Evolutionary conservation across 139 green algal genomes (phyloP).

Genomic region (Haematococcus lacustris): DNA sequence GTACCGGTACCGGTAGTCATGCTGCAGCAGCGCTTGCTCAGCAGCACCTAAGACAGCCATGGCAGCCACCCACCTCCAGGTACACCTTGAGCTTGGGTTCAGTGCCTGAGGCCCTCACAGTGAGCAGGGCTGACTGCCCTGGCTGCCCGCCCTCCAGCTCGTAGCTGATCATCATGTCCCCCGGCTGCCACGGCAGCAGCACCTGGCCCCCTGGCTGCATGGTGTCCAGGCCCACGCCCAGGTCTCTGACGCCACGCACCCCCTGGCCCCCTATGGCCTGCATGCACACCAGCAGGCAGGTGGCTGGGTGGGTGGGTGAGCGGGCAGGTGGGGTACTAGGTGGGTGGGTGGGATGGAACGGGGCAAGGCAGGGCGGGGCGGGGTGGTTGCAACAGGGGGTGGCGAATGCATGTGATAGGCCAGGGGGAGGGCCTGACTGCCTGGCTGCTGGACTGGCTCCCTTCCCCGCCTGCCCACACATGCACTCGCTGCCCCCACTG

Average conservation of each 20-base stretch:
- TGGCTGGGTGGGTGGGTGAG: too few relatives aligned
- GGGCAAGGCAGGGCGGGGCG: not conserved
- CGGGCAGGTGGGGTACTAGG: too few relatives aligned
- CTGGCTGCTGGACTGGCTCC: not conserved
- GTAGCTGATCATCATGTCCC: conserved; percentile 71
- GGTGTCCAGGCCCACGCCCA: conserved; percentile 61
- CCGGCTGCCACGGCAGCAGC: conserved; percentile 50
- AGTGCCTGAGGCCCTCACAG: conserved; percentile 52
- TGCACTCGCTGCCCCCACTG: too few relatives aligned
- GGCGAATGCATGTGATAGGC: not conserved
- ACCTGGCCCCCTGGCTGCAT: conserved; percentile 28
- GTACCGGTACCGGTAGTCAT: too few relatives aligned
- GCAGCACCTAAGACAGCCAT: too few relatives aligned
- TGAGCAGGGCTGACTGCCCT: conserved; percentile 11
- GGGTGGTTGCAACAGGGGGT: not conserved
- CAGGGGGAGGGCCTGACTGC: not conserved
- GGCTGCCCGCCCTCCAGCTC: conserved; percentile 28
- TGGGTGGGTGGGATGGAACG: too few relatives aligned
- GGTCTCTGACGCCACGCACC: conserved; percentile 32
- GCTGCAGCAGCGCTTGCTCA: too few relatives aligned
- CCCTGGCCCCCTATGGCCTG: conserved; percentile 14
- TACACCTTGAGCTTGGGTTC: conserved; percentile 77
- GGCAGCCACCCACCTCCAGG: conserved; percentile 47
- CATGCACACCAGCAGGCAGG: too few relatives aligned
- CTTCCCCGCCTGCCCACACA: not conserved